Percentiles rank a stretch among this genome's conserved stretches.
phyloP scores from a whole-genome alignment of 2,329 filamentous ascomycete genomes.

The Neofusicoccum parvum region DNA sequence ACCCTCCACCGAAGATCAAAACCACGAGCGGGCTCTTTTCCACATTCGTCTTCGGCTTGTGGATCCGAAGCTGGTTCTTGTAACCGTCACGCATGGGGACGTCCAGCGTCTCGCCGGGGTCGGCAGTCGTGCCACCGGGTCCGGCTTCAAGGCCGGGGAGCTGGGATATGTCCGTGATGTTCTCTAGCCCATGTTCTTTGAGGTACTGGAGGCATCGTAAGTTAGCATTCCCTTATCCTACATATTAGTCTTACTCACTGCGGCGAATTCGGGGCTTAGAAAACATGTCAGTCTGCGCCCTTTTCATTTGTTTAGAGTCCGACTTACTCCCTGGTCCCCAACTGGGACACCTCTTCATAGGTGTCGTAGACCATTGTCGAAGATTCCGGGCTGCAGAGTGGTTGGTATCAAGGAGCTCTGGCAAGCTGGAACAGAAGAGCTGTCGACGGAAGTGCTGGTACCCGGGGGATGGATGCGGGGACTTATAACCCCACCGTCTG shows the following conservation, averaged over 20 bases:
- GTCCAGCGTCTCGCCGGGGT: neutral
- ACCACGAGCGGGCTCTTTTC: neutral
- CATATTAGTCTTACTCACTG: neutral
- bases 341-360: neutral
- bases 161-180: neutral
- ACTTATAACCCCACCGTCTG: too few species aligned
- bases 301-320: too few species aligned
- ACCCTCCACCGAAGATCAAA: constrained; percentile 1
- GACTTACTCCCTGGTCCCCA: neutral
- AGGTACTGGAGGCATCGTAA: neutral
- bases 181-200: neutral
- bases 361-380: neutral
- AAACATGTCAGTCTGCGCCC: neutral
- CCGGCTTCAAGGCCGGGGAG: neutral
- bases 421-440: too few species aligned
- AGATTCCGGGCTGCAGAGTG: too few species aligned
- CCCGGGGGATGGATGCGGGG: too few species aligned
- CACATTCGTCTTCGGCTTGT: neutral
- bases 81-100: constrained; percentile 10
- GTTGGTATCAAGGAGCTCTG: too few species aligned
- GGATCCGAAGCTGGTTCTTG: neutral
- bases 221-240: neutral
- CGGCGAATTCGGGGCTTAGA: neutral
- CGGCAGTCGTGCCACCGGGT: neutral
- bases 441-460: too few species aligned